Evolutionary conservation across 169 alveolate species (phyloP), one percentile per base, ranked within the genome.

Genomic region (Cryptosporidium canis): DNA sequence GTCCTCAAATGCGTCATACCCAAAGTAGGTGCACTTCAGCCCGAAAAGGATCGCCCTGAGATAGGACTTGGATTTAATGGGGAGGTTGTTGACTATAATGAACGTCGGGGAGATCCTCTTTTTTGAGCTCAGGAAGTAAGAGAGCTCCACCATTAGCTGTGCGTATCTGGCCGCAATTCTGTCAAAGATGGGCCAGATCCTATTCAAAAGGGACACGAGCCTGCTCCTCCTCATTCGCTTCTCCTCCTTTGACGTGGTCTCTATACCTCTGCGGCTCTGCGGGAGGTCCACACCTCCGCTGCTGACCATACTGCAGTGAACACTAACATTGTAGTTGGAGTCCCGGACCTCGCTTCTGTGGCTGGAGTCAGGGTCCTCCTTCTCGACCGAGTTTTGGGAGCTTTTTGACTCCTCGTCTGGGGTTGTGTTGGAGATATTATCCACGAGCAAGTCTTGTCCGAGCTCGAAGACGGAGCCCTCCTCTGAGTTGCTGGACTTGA

Each of bases 21-120:
- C 87, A 56, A 77, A 14, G n/a, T 58, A 41, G 33, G 87, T 77
- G 29, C 87, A 77, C 29, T 56, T 77, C 41, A 61, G 6, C n/a
- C 87, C 72, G 61, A 77, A 58, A 0, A 61, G 2, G 7, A 63
- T 11, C 12, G 72, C 39, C 39, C 37, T 55, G 11, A 70, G 14
- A 1, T n/a, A 35, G 8, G 67, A 47, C 24, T 39, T 70, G 0
- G 84, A 70, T 35, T 70, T 70, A 31, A 55, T 55, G 2, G 84
- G 84, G 11, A 70, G 67, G 45, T 70, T 70, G 39, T 70, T 70
- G 21, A 67, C 51, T 16, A 70, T 44, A 4, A 70, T 51, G 43
- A 70, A 70, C 5, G 84, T 70, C 12, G 66, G 84, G 21, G 84
- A 70, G 9, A 70, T 70, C 45, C 53, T 66, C 2, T 41, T 70